Evolutionary conservation across 2,329 filamentous ascomycete species (phyloP), one percentile per base, ranked within the genome.

Genomic region (Fusarium compactum): DNA sequence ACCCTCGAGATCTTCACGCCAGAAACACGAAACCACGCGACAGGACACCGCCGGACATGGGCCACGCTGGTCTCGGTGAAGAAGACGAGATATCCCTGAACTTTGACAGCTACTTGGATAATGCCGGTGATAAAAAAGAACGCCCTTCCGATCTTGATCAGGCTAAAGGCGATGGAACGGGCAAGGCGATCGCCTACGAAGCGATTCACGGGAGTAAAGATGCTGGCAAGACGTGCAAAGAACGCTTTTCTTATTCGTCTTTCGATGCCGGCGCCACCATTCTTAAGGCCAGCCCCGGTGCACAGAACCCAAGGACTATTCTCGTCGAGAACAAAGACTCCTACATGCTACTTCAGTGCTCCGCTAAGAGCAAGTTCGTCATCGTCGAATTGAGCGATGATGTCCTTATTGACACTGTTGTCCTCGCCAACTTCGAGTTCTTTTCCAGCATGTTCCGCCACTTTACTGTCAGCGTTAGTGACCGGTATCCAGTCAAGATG

Each of bases 381-480:
- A 95, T 98, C 65, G 89, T 99, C 65, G 96, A 99, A 81, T 85
- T 99, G 30, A 98, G 94, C 79, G 94, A 97, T 76, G 89, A 91
- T 60, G 89, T 91, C 60, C 86, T 97, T 46, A 92, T 99, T 62
- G 96, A 99, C 78, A 99, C 96, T 0, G 86, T 99, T 43, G 96
- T 98, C n/a, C 86, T 99, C 57, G 96, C 95, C 67, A 99, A 99
- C 79, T 99, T 97, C 75, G 96, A 99, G 80, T 99, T 99, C 84
- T 99, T 99, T 84, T 97, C 94, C 58, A 98, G 94, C 78, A 98
- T 97, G 87, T 92, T 98, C 74, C 91, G 94, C 56, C 92, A 91
- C 50, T 98, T 99, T 79, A 88, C 92, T 54, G 90, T 98, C 72
- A 97, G 93, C 78, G 95, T 98, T 50, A 97, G 95, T 62, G 96